phyloP scores from a whole-genome alignment of 495 filamentous ascomycete genomes.

The Aspergillus conjunctus region DNA sequence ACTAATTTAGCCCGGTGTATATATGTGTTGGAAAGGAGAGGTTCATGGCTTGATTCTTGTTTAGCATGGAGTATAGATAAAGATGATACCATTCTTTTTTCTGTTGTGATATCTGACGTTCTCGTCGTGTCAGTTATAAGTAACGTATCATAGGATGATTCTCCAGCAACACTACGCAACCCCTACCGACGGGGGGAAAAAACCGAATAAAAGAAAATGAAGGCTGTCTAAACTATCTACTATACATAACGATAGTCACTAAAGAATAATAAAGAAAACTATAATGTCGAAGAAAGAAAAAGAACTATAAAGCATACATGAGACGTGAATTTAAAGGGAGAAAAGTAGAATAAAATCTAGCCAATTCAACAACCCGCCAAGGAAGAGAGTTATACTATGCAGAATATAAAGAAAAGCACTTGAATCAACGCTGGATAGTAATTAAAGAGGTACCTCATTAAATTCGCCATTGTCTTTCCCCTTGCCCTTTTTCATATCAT shows the following conservation, averaged over 20 bases:
- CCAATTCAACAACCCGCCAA: slow-evolving; percentile 6
- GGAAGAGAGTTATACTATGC: slow-evolving; percentile 11
- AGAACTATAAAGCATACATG: slow-evolving; percentile 14
- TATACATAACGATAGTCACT: slow-evolving; percentile 17
- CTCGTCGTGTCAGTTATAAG: no score
- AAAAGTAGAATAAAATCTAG: neutral
- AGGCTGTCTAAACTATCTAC: slow-evolving; percentile 19
- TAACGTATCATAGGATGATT: no score
- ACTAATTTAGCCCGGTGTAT: slow-evolving; percentile 22
- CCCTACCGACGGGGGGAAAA: no score
- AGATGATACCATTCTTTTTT: no score
- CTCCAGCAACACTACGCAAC: no score
- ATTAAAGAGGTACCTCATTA: slow-evolving; percentile 46
- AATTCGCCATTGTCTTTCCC: slow-evolving; percentile 39
- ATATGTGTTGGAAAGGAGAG: no score
- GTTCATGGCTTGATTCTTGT: no score
- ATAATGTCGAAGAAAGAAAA: neutral
- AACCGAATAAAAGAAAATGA: neutral
- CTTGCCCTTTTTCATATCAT: slow-evolving; percentile 32
- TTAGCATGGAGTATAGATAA: no score
- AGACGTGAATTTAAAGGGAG: slow-evolving; percentile 1
- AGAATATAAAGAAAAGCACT: slow-evolving; percentile 12
- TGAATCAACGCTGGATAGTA: slow-evolving; percentile 15
- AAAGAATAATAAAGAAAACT: neutral
- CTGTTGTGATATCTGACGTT: no score